phyloP scores from a whole-genome alignment of 148 eudicot genomes.

The Tetragonia tetragonoides region DNA sequence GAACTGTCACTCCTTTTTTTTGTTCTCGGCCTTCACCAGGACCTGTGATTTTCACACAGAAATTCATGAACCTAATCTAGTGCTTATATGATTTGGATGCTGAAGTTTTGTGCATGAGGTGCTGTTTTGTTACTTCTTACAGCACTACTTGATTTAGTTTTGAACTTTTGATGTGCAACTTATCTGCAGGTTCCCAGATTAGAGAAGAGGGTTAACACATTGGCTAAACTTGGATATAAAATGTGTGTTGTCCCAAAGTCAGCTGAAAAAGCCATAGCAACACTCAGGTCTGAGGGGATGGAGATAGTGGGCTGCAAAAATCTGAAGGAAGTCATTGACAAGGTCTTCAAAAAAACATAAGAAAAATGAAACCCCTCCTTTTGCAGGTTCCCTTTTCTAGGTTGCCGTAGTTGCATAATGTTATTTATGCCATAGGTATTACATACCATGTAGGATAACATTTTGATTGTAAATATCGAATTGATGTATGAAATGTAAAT shows the following conservation, averaged over 20 bases:
- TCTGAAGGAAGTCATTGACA: constrained; percentile 71
- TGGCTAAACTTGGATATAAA: constrained; percentile 84
- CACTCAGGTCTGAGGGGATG: constrained; percentile 38
- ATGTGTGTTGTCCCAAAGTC: constrained; percentile 65
- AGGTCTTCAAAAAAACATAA: constrained; percentile 40
- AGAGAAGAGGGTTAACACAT: constrained; percentile 73
- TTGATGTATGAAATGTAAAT: too few species aligned
- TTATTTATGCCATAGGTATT: too few species aligned
- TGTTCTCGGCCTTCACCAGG: too few species aligned
- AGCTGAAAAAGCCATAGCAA: constrained; percentile 46
- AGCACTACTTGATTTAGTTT: not conserved
- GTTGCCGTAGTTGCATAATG: too few species aligned
- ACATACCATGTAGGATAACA: too few species aligned
- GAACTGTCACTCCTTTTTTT: too few species aligned
- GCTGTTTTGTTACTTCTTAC: not conserved
- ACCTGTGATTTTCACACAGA: not conserved
- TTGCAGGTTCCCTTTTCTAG: too few species aligned
- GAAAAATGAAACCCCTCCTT: not conserved
- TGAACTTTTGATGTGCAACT: not conserved
- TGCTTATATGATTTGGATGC: not conserved
- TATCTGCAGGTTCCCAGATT: constrained; percentile 69
- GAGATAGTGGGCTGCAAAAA: constrained; percentile 68
- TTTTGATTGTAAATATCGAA: not conserved
- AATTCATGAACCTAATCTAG: not conserved
- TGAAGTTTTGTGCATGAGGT: not conserved